A percentile compares a stretch with the other conserved stretches of the same genome.
These are phyloP conservation scores for Tulasnella sp. DNA, from an alignment of 768 basidiomycete genomes.

Conservation along the genomic window DNA sequence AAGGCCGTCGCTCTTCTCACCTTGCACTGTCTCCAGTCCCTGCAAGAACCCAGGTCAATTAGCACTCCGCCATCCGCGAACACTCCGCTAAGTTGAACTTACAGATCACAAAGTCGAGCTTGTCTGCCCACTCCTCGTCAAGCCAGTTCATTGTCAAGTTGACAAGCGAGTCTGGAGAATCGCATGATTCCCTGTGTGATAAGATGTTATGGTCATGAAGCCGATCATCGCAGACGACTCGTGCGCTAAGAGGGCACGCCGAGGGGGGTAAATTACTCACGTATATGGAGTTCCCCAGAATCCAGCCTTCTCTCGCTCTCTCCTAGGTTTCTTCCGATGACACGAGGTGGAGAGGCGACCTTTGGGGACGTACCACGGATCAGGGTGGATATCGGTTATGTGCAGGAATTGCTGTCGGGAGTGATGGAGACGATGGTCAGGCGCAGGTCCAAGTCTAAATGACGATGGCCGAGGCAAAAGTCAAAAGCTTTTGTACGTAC, in stretches of 20 bases:
- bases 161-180: slow-evolving; percentile 69
- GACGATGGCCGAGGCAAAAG: background rate
- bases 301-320: slow-evolving; percentile 44
- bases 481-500: background rate
- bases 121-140: slow-evolving; percentile 66
- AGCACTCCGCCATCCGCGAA: background rate
- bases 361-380: slow-evolving; percentile 50
- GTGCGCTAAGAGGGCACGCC: background rate
- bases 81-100: slow-evolving; percentile 27
- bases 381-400: slow-evolving; percentile 80
- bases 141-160: slow-evolving; percentile 77
- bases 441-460: background rate
- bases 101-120: slow-evolving; percentile 90
- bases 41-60: slow-evolving; percentile 13
- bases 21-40: slow-evolving; percentile 39
- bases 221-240: background rate
- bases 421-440: slow-evolving; percentile 36
- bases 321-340: slow-evolving; percentile 52
- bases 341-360: slow-evolving; percentile 56
- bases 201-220: background rate
- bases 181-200: slow-evolving; percentile 51
- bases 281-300: slow-evolving; percentile 61
- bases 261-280: slow-evolving; percentile 37
- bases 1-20: slow-evolving; percentile 20
- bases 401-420: slow-evolving; percentile 52